phyloP scores from a whole-genome alignment of 257 asterid species.

The Jaltomata sinuosa region DNA sequence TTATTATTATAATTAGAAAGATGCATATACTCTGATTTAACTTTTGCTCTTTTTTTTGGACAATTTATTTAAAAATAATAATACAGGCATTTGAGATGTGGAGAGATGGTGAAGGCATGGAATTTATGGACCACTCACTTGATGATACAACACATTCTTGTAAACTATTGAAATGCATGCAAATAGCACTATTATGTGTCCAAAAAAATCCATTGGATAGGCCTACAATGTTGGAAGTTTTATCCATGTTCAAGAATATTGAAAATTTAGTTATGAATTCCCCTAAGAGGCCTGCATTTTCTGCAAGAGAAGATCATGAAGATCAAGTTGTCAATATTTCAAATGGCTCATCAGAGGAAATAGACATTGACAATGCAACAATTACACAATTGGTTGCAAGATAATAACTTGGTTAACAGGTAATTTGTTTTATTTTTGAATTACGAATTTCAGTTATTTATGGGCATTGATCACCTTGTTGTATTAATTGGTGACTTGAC shows the following conservation, averaged over 20 bases:
- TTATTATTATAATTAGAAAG: background rate
- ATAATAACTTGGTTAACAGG: background rate
- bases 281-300: constrained; percentile 22
- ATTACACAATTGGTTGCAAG: background rate
- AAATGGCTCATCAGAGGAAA: background rate
- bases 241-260: constrained; percentile 15
- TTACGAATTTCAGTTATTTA: background rate
- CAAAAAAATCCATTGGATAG: constrained; percentile 23
- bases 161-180: constrained; percentile 22
- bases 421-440: background rate
- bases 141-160: constrained; percentile 15
- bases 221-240: constrained; percentile 28
- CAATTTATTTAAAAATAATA: background rate
- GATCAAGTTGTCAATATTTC: background rate
- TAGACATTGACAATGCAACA: background rate
- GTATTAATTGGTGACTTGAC: background rate
- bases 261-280: background rate
- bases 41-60: background rate
- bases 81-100: constrained; percentile 23
- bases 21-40: background rate
- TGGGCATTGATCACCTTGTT: background rate
- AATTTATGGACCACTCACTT: constrained; percentile 21
- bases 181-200: constrained; percentile 25
- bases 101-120: constrained; percentile 6
- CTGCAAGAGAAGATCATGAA: constrained; percentile 1